A percentile compares a stretch with the other conserved stretches of the same genome.
phyloP scores from a whole-genome alignment of 441 rosid species.

The Flueggea neowawraea region DNA sequence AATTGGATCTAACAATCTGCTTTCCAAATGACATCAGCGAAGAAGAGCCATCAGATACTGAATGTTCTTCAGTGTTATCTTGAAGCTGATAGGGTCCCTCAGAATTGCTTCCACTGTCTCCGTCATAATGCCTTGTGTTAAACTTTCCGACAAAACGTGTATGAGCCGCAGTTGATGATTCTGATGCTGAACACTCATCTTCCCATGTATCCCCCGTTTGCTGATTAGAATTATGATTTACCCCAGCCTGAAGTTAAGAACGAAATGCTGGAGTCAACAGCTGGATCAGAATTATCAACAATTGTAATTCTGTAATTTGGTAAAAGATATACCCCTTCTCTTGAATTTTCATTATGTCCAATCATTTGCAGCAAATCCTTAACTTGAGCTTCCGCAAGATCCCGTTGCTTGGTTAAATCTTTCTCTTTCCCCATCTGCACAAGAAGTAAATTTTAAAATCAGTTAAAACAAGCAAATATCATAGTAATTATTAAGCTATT shows the following conservation, averaged over 20 bases:
- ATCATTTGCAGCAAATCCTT: conserved; percentile 66
- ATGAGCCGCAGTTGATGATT: conserved; percentile 46
- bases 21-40: conserved; percentile 44
- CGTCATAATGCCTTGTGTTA: conserved; percentile 22
- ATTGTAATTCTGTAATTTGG: background rate
- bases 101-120: conserved; percentile 36
- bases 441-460: conserved; percentile 6
- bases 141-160: conserved; percentile 23
- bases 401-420: conserved; percentile 70
- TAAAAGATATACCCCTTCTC: conserved; percentile 30
- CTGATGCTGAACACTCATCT: conserved; percentile 60
- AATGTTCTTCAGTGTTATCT: conserved; percentile 32
- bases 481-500: background rate
- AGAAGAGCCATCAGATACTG: conserved; percentile 46
- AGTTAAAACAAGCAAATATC: background rate
- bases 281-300: conserved; percentile 2
- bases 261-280: conserved; percentile 16
- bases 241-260: conserved; percentile 35
- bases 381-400: conserved; percentile 81
- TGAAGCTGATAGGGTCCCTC: conserved; percentile 29
- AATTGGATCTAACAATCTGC: conserved; percentile 36
- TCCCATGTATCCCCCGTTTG: conserved; percentile 52
- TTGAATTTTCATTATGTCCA: conserved; percentile 46
- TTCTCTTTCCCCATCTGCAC: conserved; percentile 82
- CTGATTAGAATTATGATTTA: conserved; percentile 29